Conservation (phyloP, 257 asterid species). For the Solanum sitiens region DNA sequence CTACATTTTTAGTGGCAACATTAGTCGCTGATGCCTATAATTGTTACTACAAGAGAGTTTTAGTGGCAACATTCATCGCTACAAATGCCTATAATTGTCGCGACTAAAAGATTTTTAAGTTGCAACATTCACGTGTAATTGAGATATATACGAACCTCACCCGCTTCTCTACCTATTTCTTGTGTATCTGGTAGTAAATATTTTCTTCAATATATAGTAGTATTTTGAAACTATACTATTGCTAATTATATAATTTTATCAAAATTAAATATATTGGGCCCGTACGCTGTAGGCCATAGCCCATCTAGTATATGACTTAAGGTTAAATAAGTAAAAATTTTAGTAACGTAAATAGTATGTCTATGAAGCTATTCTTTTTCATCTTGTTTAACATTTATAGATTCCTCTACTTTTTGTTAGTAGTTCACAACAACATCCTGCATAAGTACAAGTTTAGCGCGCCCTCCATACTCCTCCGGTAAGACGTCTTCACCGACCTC, state of each 20-base stretch:
- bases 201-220: background rate
- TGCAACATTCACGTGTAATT: too few species aligned
- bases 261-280: background rate
- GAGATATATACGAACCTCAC: fast-evolving
- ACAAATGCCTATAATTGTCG: too few species aligned
- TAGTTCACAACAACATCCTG: constrained; percentile 31
- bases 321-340: background rate
- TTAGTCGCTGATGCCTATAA: too few species aligned
- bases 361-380: background rate
- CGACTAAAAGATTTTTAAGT: too few species aligned
- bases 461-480: constrained; percentile 75
- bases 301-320: background rate
- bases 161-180: background rate
- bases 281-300: background rate
- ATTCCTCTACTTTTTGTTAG: background rate
- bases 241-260: background rate
- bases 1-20: too few species aligned
- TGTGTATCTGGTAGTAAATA: background rate
- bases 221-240: background rate
- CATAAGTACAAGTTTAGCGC: constrained; percentile 33
- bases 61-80: too few species aligned
- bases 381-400: background rate
- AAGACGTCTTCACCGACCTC: constrained; percentile 52
- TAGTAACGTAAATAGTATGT: background rate
- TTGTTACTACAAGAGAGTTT: too few species aligned